Evolutionary conservation across 2,329 filamentous ascomycete genomes (phyloP), one percentile per base, ranked within the genome.

Genomic region (Ceratocystis variospora): DNA sequence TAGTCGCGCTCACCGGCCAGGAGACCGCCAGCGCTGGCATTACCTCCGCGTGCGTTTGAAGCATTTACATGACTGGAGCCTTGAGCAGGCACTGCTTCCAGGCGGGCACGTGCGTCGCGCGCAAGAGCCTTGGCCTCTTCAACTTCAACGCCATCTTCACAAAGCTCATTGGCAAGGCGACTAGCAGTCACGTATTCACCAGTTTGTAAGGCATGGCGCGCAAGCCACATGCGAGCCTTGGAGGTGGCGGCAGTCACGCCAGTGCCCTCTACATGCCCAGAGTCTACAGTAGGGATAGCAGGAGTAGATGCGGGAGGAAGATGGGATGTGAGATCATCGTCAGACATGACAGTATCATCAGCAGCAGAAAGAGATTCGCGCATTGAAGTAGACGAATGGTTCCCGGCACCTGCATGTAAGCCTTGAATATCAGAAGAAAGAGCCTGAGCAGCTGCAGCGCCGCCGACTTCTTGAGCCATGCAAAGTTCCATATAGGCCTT

Each of bases 401-500:
- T 31, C 2, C 25, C 44, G 17, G 46, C 48, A 2, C 31, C 53
- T 12, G 63, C 25, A 0, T 79, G 77, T 1, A 80, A 82, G 71
- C 85, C 83, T 67, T 84, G 82, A 66, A 84, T 7, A 31, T 89
- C 44, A 46, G 45, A 37, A 50, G 45, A 50, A 25, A 63, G 31
- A 53, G 73, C 74, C 2, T 80, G 76, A 25, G 77, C 74, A 19
- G 77, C 77, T 2, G 73, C 76, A 0, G 76, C 76, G 3, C 80
- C 81, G 0, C 91, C 92, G 59, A 92, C 89, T 74, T 99, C 94
- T 73, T 97, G 94, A 17, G 91, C 89, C 17, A 99, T 81, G 48
- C 90, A 95, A 67, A 97, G 83, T 75, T 97, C 93, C 94, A 99
- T 97, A 75, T 96, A 99, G 0, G 87, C 85, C 41, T 89, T 89